Evolutionary conservation across 2,329 filamentous ascomycete species (phyloP).

Genomic region (Colletotrichum eleusines): DNA sequence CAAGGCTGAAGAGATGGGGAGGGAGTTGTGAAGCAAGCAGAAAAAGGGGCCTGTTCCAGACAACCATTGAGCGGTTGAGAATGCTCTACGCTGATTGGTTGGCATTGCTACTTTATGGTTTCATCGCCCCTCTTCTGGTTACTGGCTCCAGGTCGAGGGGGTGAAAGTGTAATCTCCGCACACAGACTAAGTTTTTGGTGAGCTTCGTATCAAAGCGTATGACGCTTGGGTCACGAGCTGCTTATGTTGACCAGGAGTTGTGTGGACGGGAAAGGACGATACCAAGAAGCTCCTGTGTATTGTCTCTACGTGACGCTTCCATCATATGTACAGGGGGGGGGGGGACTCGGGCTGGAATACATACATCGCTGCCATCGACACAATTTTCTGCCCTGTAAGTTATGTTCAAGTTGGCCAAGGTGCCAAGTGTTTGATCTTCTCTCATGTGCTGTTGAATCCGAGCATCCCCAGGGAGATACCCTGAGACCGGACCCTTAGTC

Average conservation of each 20-base stretch:
- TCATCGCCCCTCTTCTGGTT: conserved; percentile 8
- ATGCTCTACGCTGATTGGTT: neutral
- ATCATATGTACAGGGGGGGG: neutral
- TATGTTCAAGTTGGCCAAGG: no score
- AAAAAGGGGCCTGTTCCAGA: neutral
- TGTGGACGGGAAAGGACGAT: neutral
- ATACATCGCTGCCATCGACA: no score
- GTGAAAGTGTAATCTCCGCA: conserved; percentile 16
- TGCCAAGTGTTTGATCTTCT: neutral
- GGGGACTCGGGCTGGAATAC: no score
- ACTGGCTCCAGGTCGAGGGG: neutral
- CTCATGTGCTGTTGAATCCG: neutral
- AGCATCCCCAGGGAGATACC: no score
- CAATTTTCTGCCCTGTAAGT: no score
- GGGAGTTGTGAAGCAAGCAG: neutral
- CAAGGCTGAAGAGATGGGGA: neutral
- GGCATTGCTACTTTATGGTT: neutral
- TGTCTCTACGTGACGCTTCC: neutral
- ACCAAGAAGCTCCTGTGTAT: neutral
- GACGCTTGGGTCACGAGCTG: neutral
- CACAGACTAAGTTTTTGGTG: neutral
- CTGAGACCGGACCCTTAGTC: no score
- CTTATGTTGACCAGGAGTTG: neutral
- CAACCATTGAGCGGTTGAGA: neutral
- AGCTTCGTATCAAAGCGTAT: conserved; percentile 8